phyloP scores from a whole-genome alignment of 1,284 basidiomycete species.

The Naganishia sp. region DNA sequence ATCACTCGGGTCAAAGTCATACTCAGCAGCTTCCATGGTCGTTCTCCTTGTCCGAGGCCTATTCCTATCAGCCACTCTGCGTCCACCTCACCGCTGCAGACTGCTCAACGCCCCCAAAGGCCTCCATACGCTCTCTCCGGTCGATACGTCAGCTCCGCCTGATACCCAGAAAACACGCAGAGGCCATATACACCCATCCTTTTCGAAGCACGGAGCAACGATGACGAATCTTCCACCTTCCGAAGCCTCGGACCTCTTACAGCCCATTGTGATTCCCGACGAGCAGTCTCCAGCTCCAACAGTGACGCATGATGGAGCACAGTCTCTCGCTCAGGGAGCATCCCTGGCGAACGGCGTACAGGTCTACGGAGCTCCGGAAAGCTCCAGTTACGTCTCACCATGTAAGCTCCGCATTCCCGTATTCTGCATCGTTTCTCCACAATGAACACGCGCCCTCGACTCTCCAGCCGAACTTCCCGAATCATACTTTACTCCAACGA shows the following conservation, averaged over 20 bases:
- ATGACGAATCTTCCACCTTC: constrained; percentile 26
- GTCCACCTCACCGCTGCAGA: too few species aligned
- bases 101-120: too few species aligned
- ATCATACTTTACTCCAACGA: constrained; percentile 43
- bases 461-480: constrained; percentile 41
- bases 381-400: constrained; percentile 12
- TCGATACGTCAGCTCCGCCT: too few species aligned
- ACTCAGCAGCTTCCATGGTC: not conserved
- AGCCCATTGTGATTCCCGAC: not conserved
- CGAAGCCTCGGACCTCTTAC: not conserved
- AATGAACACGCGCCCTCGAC: constrained; percentile 6
- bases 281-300: not conserved
- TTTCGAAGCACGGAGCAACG: not conserved
- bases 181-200: not conserved
- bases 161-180: not conserved
- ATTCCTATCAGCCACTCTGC: not conserved
- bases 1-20: not conserved
- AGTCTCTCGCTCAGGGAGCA: not conserved
- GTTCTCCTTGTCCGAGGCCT: not conserved
- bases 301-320: too few species aligned
- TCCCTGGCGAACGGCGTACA: not conserved
- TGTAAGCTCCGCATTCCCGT: not conserved
- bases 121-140: too few species aligned
- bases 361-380: constrained; percentile 12
- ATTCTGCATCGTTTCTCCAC: not conserved